phyloP scores from a whole-genome alignment of 495 filamentous ascomycete species.

The Letharia lupina region DNA sequence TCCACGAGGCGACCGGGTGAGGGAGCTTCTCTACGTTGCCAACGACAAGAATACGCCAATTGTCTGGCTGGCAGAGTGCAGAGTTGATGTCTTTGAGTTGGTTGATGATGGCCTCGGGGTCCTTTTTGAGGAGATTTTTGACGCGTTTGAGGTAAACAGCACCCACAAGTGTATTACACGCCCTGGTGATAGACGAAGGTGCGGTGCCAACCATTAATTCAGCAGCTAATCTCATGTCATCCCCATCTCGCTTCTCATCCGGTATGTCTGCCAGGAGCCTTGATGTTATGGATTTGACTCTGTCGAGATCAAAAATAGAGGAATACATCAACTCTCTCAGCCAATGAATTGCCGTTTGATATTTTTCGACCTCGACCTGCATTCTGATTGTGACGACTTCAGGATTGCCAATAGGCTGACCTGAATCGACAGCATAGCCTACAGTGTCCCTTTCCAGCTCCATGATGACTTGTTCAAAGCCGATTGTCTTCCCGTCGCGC shows the following conservation, averaged over 20 bases:
- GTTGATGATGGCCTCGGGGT: constrained; percentile 60
- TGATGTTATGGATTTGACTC: constrained; percentile 74
- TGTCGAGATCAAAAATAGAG: constrained; percentile 72
- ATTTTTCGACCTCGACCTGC: constrained; percentile 82
- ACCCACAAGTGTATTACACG: constrained; percentile 76
- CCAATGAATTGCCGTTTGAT: constrained; percentile 75
- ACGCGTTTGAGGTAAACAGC: constrained; percentile 81
- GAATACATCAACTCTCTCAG: constrained; percentile 77
- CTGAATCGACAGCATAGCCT: constrained; percentile 62
- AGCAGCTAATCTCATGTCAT: constrained; percentile 66
- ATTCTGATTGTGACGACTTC: constrained; percentile 76
- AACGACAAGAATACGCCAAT: constrained; percentile 76
- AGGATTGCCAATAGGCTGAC: constrained; percentile 57
- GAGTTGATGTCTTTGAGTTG: constrained; percentile 69
- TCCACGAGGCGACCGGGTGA: constrained; percentile 79
- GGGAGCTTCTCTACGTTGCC: constrained; percentile 69
- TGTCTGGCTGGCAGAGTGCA: constrained; percentile 67
- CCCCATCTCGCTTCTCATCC: constrained; percentile 81
- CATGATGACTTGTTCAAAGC: constrained; percentile 86
- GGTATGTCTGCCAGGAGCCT: constrained; percentile 89
- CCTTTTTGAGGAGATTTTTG: constrained; percentile 60
- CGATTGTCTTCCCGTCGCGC: constrained; percentile 65
- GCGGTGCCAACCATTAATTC: constrained; percentile 72
- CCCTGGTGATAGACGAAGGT: constrained; percentile 62
- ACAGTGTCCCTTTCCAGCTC: constrained; percentile 87